Percentiles rank a stretch among this genome's conserved stretches.
Evolutionary conservation across 129 eudicot genomes (phyloP).

Genomic region (Tagetes patula): DNA sequence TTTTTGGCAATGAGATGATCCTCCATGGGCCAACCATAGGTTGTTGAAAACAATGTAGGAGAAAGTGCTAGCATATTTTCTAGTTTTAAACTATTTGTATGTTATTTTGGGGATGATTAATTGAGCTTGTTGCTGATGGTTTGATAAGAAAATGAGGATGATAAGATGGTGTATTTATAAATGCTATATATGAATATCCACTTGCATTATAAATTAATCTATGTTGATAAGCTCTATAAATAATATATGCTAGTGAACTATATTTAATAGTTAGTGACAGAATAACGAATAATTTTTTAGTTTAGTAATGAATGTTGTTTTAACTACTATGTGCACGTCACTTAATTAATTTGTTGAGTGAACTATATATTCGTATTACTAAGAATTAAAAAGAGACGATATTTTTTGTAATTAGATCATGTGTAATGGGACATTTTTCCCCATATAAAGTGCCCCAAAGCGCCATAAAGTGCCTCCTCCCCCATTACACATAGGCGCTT

Average conservation of each 20-base stretch:
- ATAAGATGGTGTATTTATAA: constrained; percentile 17
- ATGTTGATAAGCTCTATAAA: neutral
- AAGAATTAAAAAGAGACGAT: too few species aligned
- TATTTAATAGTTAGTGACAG: neutral
- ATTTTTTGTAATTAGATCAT: too few species aligned
- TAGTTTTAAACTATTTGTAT: neutral
- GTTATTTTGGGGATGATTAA: constrained; percentile 12
- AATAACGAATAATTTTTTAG: neutral
- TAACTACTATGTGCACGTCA: neutral
- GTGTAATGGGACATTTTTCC: too few species aligned
- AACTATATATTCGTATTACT: neutral
- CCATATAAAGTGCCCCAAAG: too few species aligned
- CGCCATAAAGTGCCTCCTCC: too few species aligned
- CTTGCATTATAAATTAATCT: constrained; percentile 3
- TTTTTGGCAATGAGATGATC: constrained; percentile 20
- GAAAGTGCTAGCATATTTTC: constrained; percentile 18
- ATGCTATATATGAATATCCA: neutral
- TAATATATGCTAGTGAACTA: neutral
- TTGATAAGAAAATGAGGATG: neutral
- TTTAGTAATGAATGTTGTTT: neutral
- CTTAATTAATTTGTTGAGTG: neutral
- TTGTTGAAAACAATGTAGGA: constrained; percentile 25
- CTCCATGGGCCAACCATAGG: constrained; percentile 33
- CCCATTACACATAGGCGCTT: too few species aligned
- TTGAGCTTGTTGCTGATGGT: constrained; percentile 1